Conservation (phyloP, 1,284 basidiomycete genomes). For the Porogramme epimiltina region DNA sequence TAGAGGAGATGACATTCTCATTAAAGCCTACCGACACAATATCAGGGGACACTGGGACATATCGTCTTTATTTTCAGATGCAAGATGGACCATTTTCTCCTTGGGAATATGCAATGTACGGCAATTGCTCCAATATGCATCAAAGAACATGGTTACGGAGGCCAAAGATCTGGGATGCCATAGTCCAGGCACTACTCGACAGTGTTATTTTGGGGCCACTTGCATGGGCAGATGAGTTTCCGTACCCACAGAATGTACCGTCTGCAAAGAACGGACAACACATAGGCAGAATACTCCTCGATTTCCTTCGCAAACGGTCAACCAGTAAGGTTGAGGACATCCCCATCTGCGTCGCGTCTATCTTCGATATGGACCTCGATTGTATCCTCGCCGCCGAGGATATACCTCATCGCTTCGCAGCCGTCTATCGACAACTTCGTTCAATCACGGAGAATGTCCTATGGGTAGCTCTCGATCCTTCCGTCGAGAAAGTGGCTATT, state of each 20-base stretch:
- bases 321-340: constrained; percentile 1
- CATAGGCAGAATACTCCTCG: too few species aligned
- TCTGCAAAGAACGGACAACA: too few species aligned
- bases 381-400: not conserved
- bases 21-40: not conserved
- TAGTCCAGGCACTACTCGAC: not conserved
- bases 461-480: too few species aligned
- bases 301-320: not conserved
- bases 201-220: not conserved
- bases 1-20: constrained; percentile 2
- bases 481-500: too few species aligned
- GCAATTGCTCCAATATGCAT: too few species aligned
- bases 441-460: too few species aligned
- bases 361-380: not conserved
- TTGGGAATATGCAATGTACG: too few species aligned
- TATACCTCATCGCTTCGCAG: too few species aligned
- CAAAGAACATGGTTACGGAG: too few species aligned
- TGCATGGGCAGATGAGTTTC: not conserved
- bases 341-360: not conserved
- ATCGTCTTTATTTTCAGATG: constrained; percentile 2
- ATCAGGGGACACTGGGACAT: not conserved
- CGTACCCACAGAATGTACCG: too few species aligned
- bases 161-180: too few species aligned
- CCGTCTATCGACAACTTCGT: too few species aligned
- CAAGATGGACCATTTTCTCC: not conserved